Percentiles rank a stretch among this genome's conserved stretches.
Conservation (phyloP, 169 alveolate genomes). For the Cryptosporidium viatorum region DNA sequence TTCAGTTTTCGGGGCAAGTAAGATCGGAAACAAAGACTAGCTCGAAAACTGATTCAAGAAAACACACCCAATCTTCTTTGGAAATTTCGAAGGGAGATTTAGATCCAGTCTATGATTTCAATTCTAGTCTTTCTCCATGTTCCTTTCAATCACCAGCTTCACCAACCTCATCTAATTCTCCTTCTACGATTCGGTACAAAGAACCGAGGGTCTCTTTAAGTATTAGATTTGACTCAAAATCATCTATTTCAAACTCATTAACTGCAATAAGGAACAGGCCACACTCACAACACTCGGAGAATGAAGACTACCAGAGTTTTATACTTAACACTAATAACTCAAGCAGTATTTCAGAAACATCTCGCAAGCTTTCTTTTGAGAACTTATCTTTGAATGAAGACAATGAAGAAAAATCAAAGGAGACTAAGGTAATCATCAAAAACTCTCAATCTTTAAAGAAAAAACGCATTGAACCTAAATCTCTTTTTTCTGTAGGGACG, state of each 20-base stretch:
- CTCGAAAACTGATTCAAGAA: not conserved
- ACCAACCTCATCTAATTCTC: not conserved
- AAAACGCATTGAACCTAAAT: conserved; percentile 18
- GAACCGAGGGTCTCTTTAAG: conserved; percentile 6
- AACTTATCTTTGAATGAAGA: not conserved
- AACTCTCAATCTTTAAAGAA: not conserved
- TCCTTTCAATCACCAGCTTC: not conserved
- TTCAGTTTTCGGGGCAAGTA: not conserved
- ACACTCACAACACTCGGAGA: not conserved
- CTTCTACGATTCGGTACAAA: not conserved
- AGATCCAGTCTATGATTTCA: not conserved
- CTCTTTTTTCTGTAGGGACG: conserved; percentile 53
- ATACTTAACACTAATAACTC: not conserved
- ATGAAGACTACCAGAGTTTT: not conserved
- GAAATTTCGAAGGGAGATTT: conserved; percentile 2
- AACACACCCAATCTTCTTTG: not conserved
- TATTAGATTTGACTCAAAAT: not conserved
- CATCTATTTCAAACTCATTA: not conserved
- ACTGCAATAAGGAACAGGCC: not conserved
- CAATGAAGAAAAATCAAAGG: not conserved
- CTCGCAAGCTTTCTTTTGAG: not conserved
- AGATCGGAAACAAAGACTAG: not conserved
- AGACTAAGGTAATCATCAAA: not conserved
- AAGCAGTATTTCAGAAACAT: not conserved
- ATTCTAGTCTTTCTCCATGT: conserved; percentile 5